phyloP scores from a whole-genome alignment of 192 early-diverging fungal genomes.

The Allomyces arbusculus region DNA sequence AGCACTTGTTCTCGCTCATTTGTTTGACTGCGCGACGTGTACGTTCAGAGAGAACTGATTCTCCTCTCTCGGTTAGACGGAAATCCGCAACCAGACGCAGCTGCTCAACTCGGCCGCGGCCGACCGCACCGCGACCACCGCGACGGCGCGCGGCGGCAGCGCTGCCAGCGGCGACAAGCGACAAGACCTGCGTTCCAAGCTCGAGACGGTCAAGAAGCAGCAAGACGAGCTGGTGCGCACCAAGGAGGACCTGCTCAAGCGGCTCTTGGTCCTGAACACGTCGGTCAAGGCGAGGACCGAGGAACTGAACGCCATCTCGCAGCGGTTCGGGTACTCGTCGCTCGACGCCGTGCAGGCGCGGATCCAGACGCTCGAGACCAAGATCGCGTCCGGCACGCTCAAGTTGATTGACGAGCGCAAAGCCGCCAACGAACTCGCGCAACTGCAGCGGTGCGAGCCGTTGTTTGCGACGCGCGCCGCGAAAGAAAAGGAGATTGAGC shows the following conservation, averaged over 20 bases:
- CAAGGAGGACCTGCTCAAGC: background rate
- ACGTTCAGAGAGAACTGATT: too few relatives aligned
- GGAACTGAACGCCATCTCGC: too few relatives aligned
- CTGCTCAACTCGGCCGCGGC: too few relatives aligned
- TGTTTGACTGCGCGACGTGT: too few relatives aligned
- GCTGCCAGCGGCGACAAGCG: background rate
- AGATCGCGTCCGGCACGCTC: slow-evolving; percentile 53
- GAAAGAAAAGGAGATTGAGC: slow-evolving; percentile 55
- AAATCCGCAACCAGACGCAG: too few relatives aligned
- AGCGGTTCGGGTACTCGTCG: too few relatives aligned
- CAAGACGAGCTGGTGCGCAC: background rate
- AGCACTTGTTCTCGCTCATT: too few relatives aligned
- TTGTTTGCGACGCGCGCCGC: slow-evolving; percentile 58
- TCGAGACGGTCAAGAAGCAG: background rate
- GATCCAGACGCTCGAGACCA: slow-evolving; percentile 22
- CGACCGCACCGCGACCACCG: too few relatives aligned
- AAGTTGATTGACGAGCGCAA: slow-evolving; percentile 62
- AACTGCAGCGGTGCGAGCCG: slow-evolving; percentile 15
- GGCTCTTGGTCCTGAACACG: background rate
- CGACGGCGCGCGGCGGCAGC: too few relatives aligned
- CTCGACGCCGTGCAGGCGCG: too few relatives aligned
- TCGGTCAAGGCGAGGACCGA: too few relatives aligned
- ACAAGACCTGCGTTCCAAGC: background rate
- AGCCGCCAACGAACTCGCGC: slow-evolving; percentile 23
- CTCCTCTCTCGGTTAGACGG: too few relatives aligned